Percentiles rank a stretch among this genome's conserved stretches.
Evolutionary conservation across 2,329 filamentous ascomycete genomes (phyloP).

Genomic region (Penicillium sp.): DNA sequence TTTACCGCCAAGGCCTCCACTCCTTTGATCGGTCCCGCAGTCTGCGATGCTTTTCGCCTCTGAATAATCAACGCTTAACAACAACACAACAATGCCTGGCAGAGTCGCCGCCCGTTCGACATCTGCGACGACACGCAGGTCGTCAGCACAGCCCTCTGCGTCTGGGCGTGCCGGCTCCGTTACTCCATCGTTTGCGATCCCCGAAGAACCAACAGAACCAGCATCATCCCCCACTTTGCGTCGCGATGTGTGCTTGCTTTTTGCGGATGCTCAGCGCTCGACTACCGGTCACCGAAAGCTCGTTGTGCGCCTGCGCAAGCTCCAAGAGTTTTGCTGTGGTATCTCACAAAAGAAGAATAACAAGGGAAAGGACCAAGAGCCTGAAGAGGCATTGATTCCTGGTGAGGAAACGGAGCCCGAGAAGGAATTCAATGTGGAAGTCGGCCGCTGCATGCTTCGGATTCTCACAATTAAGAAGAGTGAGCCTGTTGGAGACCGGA

Average conservation of each 20-base stretch:
- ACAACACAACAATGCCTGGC: conserved; percentile 38
- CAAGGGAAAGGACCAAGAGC: conserved; percentile 50
- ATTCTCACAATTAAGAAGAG: conserved; percentile 88
- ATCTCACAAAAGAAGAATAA: conserved; percentile 47
- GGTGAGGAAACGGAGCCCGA: conserved; percentile 71
- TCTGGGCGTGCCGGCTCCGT: conserved; percentile 73
- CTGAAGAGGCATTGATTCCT: conserved; percentile 47
- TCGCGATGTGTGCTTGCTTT: conserved; percentile 69
- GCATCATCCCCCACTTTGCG: conserved; percentile 59
- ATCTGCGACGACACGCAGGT: conserved; percentile 39
- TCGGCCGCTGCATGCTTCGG: conserved; percentile 77
- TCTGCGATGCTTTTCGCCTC: conserved; percentile 22
- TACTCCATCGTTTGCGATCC: conserved; percentile 50
- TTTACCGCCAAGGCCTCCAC: conserved; percentile 34
- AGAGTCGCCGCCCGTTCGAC: conserved; percentile 42
- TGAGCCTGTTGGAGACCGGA: conserved; percentile 81
- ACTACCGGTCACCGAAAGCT: conserved; percentile 89
- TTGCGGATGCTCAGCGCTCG: conserved; percentile 81
- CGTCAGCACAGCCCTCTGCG: conserved; percentile 67
- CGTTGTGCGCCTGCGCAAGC: conserved; percentile 80
- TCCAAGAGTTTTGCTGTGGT: conserved; percentile 78
- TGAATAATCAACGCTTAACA: conserved; percentile 20
- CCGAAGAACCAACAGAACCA: conserved; percentile 58
- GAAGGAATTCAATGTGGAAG: conserved; percentile 81
- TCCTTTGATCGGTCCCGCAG: conserved; percentile 19